Evolutionary conservation across 2,329 filamentous ascomycete species (phyloP), one percentile per base, ranked within the genome.

Genomic region (Clarireedia sp.): DNA sequence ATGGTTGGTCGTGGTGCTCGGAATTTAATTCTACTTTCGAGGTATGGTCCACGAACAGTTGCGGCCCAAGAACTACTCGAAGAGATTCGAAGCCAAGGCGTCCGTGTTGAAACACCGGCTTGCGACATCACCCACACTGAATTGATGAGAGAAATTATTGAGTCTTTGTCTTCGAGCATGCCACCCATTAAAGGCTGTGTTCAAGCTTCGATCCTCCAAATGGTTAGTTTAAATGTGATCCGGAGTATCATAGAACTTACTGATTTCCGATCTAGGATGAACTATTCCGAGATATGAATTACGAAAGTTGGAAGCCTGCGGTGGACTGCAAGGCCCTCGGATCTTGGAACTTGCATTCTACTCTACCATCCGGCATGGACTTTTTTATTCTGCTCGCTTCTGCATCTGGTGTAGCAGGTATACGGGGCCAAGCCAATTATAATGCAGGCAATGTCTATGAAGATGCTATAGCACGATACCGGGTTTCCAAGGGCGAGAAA

Each of bases 101-200:
- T 74, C 1, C 70, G 72, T n/a, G 68, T 79, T 33, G 61, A 73
- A 3, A 73, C 80, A 9, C 69, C 71, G 38, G 61, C 66, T 9
- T 82, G 79, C 64, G 74, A 83, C 55, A 75, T 81, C 2, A 71
- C 74, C 2, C 66, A 77, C 47, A 67, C 62, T 54, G 61, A 59
- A 5, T 8, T 4, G 3, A 12, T 49, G 17, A 14, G 17, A 19
- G 29, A 49, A 14, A 14, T 49, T 12, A 5, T 49, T 12, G n/a
- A 38, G 7, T 17, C 14, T 4, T n/a, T 36, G 4, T 19, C 33
- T 24, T 19, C 9, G 5, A 3, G 5, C 7, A 45, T 45, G 43
- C 47, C 47, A 16, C 26, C 47, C 2, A 49, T 49, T 6, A 37
- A 36, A 14, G 47, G 47, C 10, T 36, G 29, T 21, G 19, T 49